Conservation (phyloP, 768 basidiomycete species). For the Tulasnella sp. region DNA sequence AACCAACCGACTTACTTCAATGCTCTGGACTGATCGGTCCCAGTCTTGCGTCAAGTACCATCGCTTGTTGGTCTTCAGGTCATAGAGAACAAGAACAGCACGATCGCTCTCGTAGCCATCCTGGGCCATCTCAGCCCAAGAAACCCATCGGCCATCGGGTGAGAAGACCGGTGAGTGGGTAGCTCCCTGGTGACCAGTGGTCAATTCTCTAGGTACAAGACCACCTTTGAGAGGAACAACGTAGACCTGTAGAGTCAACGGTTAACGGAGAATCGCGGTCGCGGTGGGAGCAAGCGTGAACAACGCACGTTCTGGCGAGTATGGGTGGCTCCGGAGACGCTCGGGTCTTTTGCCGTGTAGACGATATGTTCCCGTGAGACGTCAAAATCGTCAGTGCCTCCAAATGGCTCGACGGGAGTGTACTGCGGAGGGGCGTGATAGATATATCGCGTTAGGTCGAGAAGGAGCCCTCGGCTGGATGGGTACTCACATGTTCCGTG, state of each 20-base stretch:
- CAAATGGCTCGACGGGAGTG: conserved; percentile 28
- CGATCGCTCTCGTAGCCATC: conserved; percentile 29
- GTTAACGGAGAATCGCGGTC: neutral
- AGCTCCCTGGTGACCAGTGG: conserved; percentile 28
- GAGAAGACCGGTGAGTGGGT: conserved; percentile 25
- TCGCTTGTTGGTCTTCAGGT: conserved; percentile 5
- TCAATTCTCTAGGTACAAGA: conserved; percentile 16
- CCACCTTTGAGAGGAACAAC: conserved; percentile 43
- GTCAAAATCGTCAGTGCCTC: conserved; percentile 28
- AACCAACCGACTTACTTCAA: neutral
- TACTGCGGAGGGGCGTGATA: neutral
- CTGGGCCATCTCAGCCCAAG: conserved; percentile 23
- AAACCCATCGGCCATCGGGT: conserved; percentile 16
- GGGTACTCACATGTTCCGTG: neutral
- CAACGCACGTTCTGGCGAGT: conserved; percentile 75
- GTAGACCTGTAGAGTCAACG: conserved; percentile 51
- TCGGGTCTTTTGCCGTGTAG: conserved; percentile 78
- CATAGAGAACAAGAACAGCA: conserved; percentile 20
- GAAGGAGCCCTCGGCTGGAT: neutral
- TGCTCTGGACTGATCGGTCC: neutral
- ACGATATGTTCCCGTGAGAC: conserved; percentile 48
- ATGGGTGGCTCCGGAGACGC: conserved; percentile 72
- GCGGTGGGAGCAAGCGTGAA: neutral
- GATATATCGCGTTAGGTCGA: neutral
- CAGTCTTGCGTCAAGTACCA: conserved; percentile 19